Conservation (phyloP, 352 stramenopile genomes). For the Globisporangium spiculum region DNA sequence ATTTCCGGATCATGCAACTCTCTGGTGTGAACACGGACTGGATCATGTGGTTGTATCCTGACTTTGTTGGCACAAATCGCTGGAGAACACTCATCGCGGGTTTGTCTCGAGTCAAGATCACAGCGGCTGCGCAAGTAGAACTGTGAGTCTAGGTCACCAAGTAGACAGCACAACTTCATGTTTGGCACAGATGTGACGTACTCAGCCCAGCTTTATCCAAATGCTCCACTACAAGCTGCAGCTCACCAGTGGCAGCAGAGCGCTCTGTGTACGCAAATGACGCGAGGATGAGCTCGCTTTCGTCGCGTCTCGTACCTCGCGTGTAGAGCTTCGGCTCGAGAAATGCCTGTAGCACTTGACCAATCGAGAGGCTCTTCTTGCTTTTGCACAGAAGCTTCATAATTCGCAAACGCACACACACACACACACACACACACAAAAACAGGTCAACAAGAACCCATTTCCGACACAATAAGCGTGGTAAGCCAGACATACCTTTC, state of each 20-base stretch:
- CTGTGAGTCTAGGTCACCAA: background rate
- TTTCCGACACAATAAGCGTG: background rate
- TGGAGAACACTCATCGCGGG: conserved; percentile 58
- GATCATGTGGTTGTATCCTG: conserved; percentile 68
- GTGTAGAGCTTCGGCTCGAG: conserved; percentile 24
- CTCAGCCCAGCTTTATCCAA: conserved; percentile 40
- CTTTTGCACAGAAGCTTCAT: conserved; percentile 58
- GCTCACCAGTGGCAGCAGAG: conserved; percentile 30
- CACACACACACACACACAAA: background rate
- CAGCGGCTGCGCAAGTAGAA: conserved; percentile 15
- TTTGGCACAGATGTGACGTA: conserved; percentile 13
- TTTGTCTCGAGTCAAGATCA: conserved; percentile 49
- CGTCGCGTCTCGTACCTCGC: conserved; percentile 18
- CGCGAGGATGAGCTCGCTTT: conserved; percentile 40
- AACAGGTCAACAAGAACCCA: background rate
- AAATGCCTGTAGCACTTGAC: conserved; percentile 53
- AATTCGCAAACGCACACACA: background rate
- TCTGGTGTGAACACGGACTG: conserved; percentile 67
- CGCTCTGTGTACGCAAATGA: conserved; percentile 54
- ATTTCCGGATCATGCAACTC: conserved; percentile 52
- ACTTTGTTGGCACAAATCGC: conserved; percentile 62
- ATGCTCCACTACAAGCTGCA: conserved; percentile 55
- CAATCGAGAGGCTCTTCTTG: conserved; percentile 50
- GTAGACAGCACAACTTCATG: background rate
- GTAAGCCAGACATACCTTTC: conserved; percentile 31